phyloP scores from a whole-genome alignment of 1,284 basidiomycete genomes.

The Leccinum pachyderme region DNA sequence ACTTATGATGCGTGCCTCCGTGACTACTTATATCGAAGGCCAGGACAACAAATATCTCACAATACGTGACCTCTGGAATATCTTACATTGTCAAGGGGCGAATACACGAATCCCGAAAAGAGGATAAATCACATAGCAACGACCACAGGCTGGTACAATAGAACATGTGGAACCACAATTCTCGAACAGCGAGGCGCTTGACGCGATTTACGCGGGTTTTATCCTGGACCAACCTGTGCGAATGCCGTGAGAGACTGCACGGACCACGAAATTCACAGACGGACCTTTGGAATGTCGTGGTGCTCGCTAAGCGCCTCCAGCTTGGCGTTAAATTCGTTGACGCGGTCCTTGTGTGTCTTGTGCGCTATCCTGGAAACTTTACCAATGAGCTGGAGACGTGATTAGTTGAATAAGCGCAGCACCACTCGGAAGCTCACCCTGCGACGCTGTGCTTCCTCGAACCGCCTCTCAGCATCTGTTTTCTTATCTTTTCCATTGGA shows the following conservation, averaged over 20 bases:
- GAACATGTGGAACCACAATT: conserved; percentile 7
- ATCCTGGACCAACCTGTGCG: conserved; percentile 73
- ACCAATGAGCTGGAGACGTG: conserved; percentile 62
- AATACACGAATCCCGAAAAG: conserved; percentile 23
- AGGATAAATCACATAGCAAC: conserved; percentile 15
- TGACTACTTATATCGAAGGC: conserved; percentile 38
- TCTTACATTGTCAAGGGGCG: conserved; percentile 25
- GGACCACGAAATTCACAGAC: conserved; percentile 25
- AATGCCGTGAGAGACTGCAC: conserved; percentile 29
- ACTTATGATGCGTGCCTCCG: conserved; percentile 33
- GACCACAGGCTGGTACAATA: conserved; percentile 17
- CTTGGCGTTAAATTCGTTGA: conserved; percentile 88
- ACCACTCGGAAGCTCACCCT: conserved; percentile 55
- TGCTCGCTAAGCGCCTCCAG: conserved; percentile 88
- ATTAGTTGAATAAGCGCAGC: conserved; percentile 4
- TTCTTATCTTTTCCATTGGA: conserved; percentile 51
- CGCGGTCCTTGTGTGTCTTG: conserved; percentile 94
- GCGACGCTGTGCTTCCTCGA: conserved; percentile 82
- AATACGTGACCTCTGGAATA: conserved; percentile 28
- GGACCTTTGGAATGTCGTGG: conserved; percentile 89
- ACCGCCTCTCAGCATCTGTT: conserved; percentile 89
- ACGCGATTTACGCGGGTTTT: conserved; percentile 39
- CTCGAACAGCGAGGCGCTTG: conserved; percentile 12
- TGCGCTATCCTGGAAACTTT: conserved; percentile 78
- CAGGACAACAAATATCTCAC: conserved; percentile 36